Base-by-base conservation (phyloP, 2,329 filamentous ascomycete species). In the Venturia oleaginea region DNA sequence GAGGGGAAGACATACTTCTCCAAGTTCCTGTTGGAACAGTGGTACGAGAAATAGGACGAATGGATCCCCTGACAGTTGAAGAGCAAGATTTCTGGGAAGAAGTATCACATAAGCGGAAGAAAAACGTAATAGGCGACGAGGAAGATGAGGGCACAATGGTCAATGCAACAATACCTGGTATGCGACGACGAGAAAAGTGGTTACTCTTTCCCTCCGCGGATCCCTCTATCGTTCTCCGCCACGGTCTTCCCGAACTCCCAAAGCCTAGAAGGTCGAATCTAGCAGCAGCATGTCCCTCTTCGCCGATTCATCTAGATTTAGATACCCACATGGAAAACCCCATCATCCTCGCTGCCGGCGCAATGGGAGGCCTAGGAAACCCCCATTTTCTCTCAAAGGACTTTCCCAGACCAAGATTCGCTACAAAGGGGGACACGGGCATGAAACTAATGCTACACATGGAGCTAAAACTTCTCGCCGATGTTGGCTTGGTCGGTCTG, bases 21-120 rank as follows among this genome's bases (percentile, higher is more conserved):
- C 88, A 90, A 38, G 94, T 99, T 0, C 94, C 94, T 0, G 89
- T 97, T 5, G 94, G 94, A 4, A 99, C 94, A 0, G 86, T 99
- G 2, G 83, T 99, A 3, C 83, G 90, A 38, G 94, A 99, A 76
- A 77, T 97, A 3, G 84, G 86, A 68, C 83, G 94, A 43, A 78
- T 86, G 63, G 92, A 97, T 72, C 91, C 92, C 0, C 80, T 89
- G 6, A 84, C 84, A 10, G 87, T 92, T 62, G 89, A 92, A 70
- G 80, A 85, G 59, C 65, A 69, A 30, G 22, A 40, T 10, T 42
- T 62, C n/a, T 38, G 38, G 64, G 64, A 65, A 48, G 67, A 73
- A 24, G 22, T 54, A 24, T 64, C 32, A n/a, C 27, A 15, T 19
- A 54, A 38, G 24, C 27, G 63, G 68, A 63, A 65, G 66, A 68